phyloP scores from a whole-genome alignment of 768 basidiomycete genomes.

The Tylopilus subfusipes region DNA sequence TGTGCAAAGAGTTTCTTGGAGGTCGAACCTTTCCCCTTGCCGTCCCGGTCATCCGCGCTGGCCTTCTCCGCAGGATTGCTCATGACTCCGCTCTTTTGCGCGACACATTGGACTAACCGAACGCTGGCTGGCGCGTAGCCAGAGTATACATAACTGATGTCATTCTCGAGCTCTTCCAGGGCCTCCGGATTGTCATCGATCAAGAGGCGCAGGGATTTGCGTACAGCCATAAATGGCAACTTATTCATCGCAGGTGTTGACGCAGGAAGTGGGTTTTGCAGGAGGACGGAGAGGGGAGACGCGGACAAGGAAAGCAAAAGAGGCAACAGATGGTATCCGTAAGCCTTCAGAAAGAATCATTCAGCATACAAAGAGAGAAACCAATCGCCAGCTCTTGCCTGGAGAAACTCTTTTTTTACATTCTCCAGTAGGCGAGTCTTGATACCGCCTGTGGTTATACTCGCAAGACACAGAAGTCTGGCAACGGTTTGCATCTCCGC shows the following conservation, averaged over 20 bases:
- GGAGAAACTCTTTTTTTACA: slow-evolving; percentile 88
- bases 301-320: slow-evolving; percentile 61
- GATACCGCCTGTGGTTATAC: slow-evolving; percentile 80
- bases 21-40: slow-evolving; percentile 36
- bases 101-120: slow-evolving; percentile 88
- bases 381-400: slow-evolving; percentile 40
- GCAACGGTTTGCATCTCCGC: slow-evolving; percentile 76
- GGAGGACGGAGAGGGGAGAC: slow-evolving; percentile 63
- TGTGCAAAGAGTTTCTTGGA: slow-evolving; percentile 72
- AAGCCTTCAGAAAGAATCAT: slow-evolving; percentile 46
- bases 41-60: slow-evolving; percentile 37
- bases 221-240: slow-evolving; percentile 66
- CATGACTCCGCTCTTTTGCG: slow-evolving; percentile 86
- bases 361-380: neutral
- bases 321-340: slow-evolving; percentile 72
- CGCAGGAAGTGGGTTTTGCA: slow-evolving; percentile 65
- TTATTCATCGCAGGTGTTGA: slow-evolving; percentile 47
- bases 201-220: slow-evolving; percentile 86
- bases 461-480: slow-evolving; percentile 81
- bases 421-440: slow-evolving; percentile 84
- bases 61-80: slow-evolving; percentile 69
- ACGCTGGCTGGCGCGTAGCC: slow-evolving; percentile 94
- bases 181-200: slow-evolving; percentile 83
- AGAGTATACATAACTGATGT: slow-evolving; percentile 94
- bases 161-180: slow-evolving; percentile 81